A percentile compares a stretch with the other conserved stretches of the same genome.
These are phyloP conservation scores for Xylaria polymorpha DNA, from an alignment of 2,329 filamentous ascomycete species.

Conservation along the genomic window DNA sequence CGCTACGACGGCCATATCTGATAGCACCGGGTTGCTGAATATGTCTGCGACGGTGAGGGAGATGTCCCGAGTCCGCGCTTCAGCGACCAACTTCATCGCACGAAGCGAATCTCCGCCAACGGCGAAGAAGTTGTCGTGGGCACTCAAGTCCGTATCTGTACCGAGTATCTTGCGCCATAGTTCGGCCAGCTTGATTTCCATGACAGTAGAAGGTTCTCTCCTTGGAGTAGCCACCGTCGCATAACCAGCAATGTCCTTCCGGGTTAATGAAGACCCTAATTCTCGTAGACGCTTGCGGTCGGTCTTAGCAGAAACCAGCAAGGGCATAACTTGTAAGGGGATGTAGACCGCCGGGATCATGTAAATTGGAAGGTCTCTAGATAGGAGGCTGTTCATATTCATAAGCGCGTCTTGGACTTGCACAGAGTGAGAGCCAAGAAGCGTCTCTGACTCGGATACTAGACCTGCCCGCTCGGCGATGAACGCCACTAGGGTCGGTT, in stretches of 20 bases:
- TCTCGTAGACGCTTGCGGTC: slow-evolving; percentile 62
- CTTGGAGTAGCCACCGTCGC: slow-evolving; percentile 48
- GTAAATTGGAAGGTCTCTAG: slow-evolving; percentile 54
- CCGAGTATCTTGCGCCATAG: slow-evolving; percentile 56
- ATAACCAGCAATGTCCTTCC: slow-evolving; percentile 55
- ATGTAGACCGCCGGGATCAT: slow-evolving; percentile 63
- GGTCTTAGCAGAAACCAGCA: slow-evolving; percentile 61
- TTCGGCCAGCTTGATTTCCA: slow-evolving; percentile 53
- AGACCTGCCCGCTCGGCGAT: slow-evolving; percentile 49
- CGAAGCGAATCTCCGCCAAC: slow-evolving; percentile 60
- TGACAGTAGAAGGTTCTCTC: slow-evolving; percentile 53
- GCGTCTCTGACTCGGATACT: slow-evolving; percentile 42
- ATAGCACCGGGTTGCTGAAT: slow-evolving; percentile 59
- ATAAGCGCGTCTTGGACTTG: slow-evolving; percentile 47
- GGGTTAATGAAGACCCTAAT: slow-evolving; percentile 56
- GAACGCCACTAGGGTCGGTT: slow-evolving; percentile 61
- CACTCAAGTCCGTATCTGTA: slow-evolving; percentile 47
- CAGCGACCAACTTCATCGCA: slow-evolving; percentile 63
- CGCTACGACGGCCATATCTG: slow-evolving; percentile 56
- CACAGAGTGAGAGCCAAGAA: slow-evolving; percentile 45
- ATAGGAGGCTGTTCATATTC: slow-evolving; percentile 46
- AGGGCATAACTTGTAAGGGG: slow-evolving; percentile 58
- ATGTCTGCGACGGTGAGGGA: slow-evolving; percentile 59
- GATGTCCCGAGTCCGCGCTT: slow-evolving; percentile 55
- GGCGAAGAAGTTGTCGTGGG: slow-evolving; percentile 50